Evolutionary conservation across 331 rosid species (phyloP), one percentile per base, ranked within the genome.

Genomic region (Saraca asoca): DNA sequence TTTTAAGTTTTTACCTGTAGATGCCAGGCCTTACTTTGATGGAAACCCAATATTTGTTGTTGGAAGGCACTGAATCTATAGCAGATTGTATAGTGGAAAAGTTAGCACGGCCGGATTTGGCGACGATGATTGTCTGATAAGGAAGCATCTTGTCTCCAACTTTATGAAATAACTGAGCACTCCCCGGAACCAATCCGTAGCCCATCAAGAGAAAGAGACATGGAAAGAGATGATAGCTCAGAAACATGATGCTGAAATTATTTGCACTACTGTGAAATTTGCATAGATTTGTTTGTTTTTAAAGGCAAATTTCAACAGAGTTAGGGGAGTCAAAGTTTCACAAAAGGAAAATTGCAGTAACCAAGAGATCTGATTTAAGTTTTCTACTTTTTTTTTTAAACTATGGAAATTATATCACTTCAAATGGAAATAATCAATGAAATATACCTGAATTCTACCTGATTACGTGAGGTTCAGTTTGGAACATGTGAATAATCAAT

Each of bases 71-170:
- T 2, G 90, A 72, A 70, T 93, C 68, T 44, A 93, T 87, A 44
- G 98, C 98, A 7, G 94, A 76, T 77, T 93, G 95, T 16, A 93
- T 78, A 5, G 83, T 66, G 18, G 83, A 53, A 80, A 90, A 93
- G 44, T 90, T 80, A 5, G 82, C 95, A 10, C 51, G 7, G 13
- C 97, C 95, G 0, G 68, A 69, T 5, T 50, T 73, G 61, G 86
- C 90, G 0, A 93, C 98, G 0, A 49, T 41, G 56, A 81, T 63
- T 19, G 70, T 75, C 0, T 4, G 5, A 44, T 68, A 83, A 33
- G 95, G 20, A 0, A 81, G 5, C 9, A 51, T 14, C 61, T 58
- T 77, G 0, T 19, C 2, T 34, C 86, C 74, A 1, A 31, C 6
- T n/a, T 8, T 37, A 54, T 17, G 62, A 20, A 78, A 80, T 33